Percentiles rank a stretch among this genome's conserved stretches.
Conservation (phyloP, 768 basidiomycete species). For the Cyclocybe cylindracea region DNA sequence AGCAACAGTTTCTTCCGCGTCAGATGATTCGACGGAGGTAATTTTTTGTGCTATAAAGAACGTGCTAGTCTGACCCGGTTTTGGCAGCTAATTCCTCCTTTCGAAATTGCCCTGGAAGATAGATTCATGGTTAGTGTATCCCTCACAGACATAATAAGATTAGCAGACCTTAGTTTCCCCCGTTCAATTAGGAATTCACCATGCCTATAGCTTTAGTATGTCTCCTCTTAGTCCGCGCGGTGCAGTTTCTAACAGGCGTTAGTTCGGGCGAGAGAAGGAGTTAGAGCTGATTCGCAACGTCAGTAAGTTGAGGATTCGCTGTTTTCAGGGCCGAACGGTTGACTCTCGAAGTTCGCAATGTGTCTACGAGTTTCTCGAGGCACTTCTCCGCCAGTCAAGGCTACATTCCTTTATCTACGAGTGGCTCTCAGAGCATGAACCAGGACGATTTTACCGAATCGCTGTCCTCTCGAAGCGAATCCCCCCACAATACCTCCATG, state of each 20-base stretch:
- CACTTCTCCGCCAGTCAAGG: slow-evolving; percentile 48
- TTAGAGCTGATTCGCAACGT: slow-evolving; percentile 68
- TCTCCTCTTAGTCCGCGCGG: not conserved
- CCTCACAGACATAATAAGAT: not conserved
- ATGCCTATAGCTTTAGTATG: slow-evolving; percentile 66
- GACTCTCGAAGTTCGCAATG: slow-evolving; percentile 37
- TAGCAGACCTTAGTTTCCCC: not conserved
- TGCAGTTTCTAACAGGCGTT: slow-evolving; percentile 2
- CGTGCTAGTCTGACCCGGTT: slow-evolving; percentile 7
- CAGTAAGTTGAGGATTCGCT: slow-evolving; percentile 39
- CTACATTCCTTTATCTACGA: slow-evolving; percentile 36
- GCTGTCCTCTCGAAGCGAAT: slow-evolving; percentile 44
- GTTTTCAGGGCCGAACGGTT: not conserved
- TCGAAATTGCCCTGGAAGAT: slow-evolving; percentile 67
- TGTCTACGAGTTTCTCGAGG: slow-evolving; percentile 61
- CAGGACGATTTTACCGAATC: slow-evolving; percentile 45
- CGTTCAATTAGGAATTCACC: slow-evolving; percentile 56
- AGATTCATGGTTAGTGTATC: slow-evolving; percentile 54
- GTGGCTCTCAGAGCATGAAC: slow-evolving; percentile 27
- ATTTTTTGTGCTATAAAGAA: not conserved
- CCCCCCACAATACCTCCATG: slow-evolving; percentile 24
- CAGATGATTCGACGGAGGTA: slow-evolving; percentile 61
- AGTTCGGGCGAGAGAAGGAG: slow-evolving; percentile 76
- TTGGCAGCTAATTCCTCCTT: slow-evolving; percentile 62
- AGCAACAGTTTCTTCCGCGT: slow-evolving; percentile 55